Percentiles rank a stretch among this genome's conserved stretches.
Evolutionary conservation across 106 monocot species (phyloP).

Genomic region (Dendrobium chrysotoxum): DNA sequence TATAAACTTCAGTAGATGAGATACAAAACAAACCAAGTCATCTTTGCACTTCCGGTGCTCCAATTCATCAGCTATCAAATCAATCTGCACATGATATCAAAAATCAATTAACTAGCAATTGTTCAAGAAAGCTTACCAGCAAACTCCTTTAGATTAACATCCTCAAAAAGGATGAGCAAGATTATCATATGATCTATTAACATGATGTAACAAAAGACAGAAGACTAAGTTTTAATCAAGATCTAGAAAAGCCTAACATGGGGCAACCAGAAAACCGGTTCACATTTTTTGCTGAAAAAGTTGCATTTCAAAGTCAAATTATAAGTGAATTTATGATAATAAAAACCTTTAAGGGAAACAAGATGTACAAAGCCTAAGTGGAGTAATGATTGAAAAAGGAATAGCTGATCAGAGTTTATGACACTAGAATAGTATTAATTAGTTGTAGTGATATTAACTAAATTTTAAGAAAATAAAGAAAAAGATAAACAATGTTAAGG

Average conservation of each 20-base stretch:
- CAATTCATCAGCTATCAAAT: slow-evolving; percentile 87
- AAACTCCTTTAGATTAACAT: neutral
- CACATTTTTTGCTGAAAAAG: neutral
- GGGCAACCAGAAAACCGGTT: neutral
- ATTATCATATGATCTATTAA: neutral
- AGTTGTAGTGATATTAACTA: neutral
- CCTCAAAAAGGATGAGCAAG: neutral
- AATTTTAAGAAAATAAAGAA: neutral
- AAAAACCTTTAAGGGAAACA: neutral
- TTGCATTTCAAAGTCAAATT: neutral
- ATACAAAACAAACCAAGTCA: slow-evolving; percentile 62
- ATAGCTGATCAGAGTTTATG: neutral
- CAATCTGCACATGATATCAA: slow-evolving; percentile 57
- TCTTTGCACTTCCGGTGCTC: slow-evolving; percentile 47
- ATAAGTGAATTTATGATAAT: neutral
- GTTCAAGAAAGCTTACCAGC: neutral
- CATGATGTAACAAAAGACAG: neutral
- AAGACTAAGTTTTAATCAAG: neutral
- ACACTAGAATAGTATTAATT: neutral
- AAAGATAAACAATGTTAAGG: neutral
- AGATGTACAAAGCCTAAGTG: neutral
- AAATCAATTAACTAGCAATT: neutral
- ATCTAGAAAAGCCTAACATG: neutral
- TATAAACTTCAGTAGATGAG: neutral
- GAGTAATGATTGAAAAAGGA: neutral